Percentiles rank a stretch among this genome's conserved stretches.
These are phyloP conservation scores for Colletotrichum sp. DNA, from an alignment of 2,329 filamentous ascomycete genomes.

Conservation along the genomic window DNA sequence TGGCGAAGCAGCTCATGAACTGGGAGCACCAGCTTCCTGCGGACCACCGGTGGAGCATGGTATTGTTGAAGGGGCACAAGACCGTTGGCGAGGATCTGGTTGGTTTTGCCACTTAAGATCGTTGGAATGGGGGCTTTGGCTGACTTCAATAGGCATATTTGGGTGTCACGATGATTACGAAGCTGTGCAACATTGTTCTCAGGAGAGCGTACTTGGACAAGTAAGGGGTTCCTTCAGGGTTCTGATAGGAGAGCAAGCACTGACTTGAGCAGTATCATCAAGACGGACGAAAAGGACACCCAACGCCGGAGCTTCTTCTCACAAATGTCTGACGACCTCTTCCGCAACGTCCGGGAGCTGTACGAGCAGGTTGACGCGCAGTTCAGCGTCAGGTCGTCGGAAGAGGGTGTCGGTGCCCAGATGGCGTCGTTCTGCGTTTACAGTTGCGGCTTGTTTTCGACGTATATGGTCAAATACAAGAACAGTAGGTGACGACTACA, in stretches of 20 bases:
- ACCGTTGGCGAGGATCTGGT: slow-evolving; percentile 55
- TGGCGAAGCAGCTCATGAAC: slow-evolving; percentile 44
- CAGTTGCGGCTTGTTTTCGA: slow-evolving; percentile 57
- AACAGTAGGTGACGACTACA: slow-evolving; percentile 39
- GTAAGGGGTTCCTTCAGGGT: slow-evolving; percentile 34
- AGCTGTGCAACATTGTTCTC: slow-evolving; percentile 61
- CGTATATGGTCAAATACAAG: slow-evolving; percentile 57
- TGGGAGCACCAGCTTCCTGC: slow-evolving; percentile 55
- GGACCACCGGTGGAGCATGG: slow-evolving; percentile 51
- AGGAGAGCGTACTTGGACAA: slow-evolving; percentile 58
- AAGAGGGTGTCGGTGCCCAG: slow-evolving; percentile 57
- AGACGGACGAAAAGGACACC: slow-evolving; percentile 41
- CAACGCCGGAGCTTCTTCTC: slow-evolving; percentile 43
- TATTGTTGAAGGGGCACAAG: slow-evolving; percentile 49
- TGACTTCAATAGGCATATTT: slow-evolving; percentile 51
- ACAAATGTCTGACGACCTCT: slow-evolving; percentile 50
- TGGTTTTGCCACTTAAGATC: slow-evolving; percentile 16
- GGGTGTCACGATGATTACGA: slow-evolving; percentile 58
- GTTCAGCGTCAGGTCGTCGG: slow-evolving; percentile 48
- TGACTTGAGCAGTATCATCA: slow-evolving; percentile 44
- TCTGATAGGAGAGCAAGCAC: not conserved
- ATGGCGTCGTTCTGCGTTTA: slow-evolving; percentile 62
- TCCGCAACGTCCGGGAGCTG: slow-evolving; percentile 50
- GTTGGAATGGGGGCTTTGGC: not conserved
- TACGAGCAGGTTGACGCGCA: slow-evolving; percentile 58